phyloP scores from a whole-genome alignment of 2,329 filamentous ascomycete species.

The Penicillium sp. region DNA sequence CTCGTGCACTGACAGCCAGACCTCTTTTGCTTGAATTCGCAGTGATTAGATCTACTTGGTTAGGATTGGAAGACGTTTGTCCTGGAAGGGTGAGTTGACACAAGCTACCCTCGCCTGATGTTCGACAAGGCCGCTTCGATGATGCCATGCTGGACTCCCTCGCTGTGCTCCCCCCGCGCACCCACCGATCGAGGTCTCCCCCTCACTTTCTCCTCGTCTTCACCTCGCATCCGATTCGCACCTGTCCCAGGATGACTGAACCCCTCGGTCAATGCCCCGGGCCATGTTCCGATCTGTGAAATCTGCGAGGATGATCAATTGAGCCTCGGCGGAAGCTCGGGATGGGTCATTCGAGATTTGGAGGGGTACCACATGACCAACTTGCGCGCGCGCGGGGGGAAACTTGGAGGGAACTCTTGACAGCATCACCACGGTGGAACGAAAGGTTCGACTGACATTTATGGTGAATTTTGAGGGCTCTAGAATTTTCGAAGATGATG shows the following conservation, averaged over 20 bases:
- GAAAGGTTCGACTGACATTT: conserved; percentile 12
- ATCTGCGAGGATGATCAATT: too few species aligned
- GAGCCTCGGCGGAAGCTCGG: not conserved
- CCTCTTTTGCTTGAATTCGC: conserved; percentile 8
- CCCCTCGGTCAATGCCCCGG: too few species aligned
- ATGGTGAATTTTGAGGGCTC: not conserved
- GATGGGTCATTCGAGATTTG: not conserved
- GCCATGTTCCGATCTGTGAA: too few species aligned
- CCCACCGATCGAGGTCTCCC: not conserved
- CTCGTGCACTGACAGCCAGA: conserved; percentile 23
- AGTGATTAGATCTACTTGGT: conserved; percentile 4
- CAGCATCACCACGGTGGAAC: not conserved
- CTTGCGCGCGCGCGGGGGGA: not conserved
- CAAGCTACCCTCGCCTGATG: not conserved
- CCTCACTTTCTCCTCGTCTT: too few species aligned
- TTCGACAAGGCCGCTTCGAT: not conserved
- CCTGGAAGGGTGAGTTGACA: conserved; percentile 27
- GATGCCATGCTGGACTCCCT: not conserved
- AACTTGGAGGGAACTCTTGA: not conserved
- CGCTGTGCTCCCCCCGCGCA: conserved; percentile 1
- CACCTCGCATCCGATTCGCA: too few species aligned
- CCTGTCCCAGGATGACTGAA: too few species aligned
- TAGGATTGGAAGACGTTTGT: conserved; percentile 19
- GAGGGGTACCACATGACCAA: conserved; percentile 1
- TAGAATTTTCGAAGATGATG: conserved; percentile 54